phyloP scores from a whole-genome alignment of 2,329 filamentous ascomycete genomes.

The Xylariaceae sp. region DNA sequence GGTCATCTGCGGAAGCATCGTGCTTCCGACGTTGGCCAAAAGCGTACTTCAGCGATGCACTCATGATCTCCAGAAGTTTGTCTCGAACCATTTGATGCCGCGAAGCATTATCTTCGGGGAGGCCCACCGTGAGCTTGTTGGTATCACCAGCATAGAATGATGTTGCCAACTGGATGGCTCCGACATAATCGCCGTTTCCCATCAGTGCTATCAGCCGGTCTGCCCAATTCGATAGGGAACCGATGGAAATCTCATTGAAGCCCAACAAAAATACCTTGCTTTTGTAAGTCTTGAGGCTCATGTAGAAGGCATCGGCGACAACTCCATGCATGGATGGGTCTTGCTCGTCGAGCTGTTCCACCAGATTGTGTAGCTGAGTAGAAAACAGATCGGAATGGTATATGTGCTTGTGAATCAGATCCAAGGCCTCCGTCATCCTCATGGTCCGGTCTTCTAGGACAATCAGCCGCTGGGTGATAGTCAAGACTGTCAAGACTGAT shows the following conservation, averaged over 20 bases:
- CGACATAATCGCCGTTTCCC: slow-evolving; percentile 94
- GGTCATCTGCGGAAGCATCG: slow-evolving; percentile 37
- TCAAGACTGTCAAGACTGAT: slow-evolving; percentile 84
- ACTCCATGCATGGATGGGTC: slow-evolving; percentile 90
- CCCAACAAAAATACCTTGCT: slow-evolving; percentile 85
- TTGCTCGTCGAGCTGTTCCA: slow-evolving; percentile 82
- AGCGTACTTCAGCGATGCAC: slow-evolving; percentile 81
- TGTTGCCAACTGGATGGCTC: slow-evolving; percentile 81
- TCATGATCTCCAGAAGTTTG: slow-evolving; percentile 88
- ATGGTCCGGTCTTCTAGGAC: slow-evolving; percentile 85
- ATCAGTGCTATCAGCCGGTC: slow-evolving; percentile 88
- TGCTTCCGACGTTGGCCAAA: slow-evolving; percentile 60
- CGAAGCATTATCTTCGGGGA: slow-evolving; percentile 72
- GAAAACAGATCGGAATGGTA: slow-evolving; percentile 91
- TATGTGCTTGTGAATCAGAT: slow-evolving; percentile 84
- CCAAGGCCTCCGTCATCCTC: slow-evolving; percentile 89
- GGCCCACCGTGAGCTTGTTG: slow-evolving; percentile 89
- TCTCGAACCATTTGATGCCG: slow-evolving; percentile 79
- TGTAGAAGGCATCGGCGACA: slow-evolving; percentile 93
- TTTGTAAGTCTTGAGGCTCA: slow-evolving; percentile 96
- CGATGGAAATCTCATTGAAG: slow-evolving; percentile 88
- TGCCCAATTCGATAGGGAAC: slow-evolving; percentile 92
- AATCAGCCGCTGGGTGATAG: slow-evolving; percentile 86
- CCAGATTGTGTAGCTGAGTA: slow-evolving; percentile 70
- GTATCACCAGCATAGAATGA: slow-evolving; percentile 85